Evolutionary conservation across 2,329 filamentous ascomycete genomes (phyloP).

Genomic region (Neofusicoccum cordaticola): DNA sequence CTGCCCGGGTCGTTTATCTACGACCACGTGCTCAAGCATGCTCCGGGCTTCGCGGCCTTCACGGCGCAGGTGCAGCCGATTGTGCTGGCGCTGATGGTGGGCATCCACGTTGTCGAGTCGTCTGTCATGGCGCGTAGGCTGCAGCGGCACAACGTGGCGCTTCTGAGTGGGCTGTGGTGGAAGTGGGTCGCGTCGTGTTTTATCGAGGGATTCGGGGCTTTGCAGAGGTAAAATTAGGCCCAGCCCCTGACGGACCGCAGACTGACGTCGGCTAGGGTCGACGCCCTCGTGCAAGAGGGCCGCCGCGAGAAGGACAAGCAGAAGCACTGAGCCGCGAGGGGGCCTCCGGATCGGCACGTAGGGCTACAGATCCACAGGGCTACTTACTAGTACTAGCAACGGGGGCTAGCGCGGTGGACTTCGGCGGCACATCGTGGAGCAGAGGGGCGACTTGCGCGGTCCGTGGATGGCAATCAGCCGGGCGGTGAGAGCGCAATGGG

Average conservation of each 20-base stretch:
- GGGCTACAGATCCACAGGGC: slow-evolving; percentile 11
- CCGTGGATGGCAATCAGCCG: slow-evolving; percentile 14
- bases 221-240: slow-evolving; percentile 35
- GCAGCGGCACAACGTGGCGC: slow-evolving; percentile 51
- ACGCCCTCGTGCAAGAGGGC: slow-evolving; percentile 12
- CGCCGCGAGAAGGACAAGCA: slow-evolving; percentile 36
- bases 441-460: slow-evolving; percentile 3
- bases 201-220: slow-evolving; percentile 53
- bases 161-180: slow-evolving; percentile 51
- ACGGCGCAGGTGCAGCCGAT: slow-evolving; percentile 59
- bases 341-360: neutral
- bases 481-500: slow-evolving; percentile 1
- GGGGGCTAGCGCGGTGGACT: slow-evolving; percentile 14
- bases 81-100: slow-evolving; percentile 59
- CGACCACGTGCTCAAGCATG: slow-evolving; percentile 42
- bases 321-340: slow-evolving; percentile 32
- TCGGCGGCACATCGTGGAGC: slow-evolving; percentile 12
- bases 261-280: slow-evolving; percentile 13
- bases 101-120: slow-evolving; percentile 66
- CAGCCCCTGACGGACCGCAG: slow-evolving; percentile 1
- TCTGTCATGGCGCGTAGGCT: slow-evolving; percentile 48
- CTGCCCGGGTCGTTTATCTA: slow-evolving; percentile 33
- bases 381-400: slow-evolving; percentile 1
- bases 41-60: slow-evolving; percentile 58
- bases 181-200: slow-evolving; percentile 52